Conservation (phyloP, 192 early-diverging fungal genomes). For the Backusella sp. region DNA sequence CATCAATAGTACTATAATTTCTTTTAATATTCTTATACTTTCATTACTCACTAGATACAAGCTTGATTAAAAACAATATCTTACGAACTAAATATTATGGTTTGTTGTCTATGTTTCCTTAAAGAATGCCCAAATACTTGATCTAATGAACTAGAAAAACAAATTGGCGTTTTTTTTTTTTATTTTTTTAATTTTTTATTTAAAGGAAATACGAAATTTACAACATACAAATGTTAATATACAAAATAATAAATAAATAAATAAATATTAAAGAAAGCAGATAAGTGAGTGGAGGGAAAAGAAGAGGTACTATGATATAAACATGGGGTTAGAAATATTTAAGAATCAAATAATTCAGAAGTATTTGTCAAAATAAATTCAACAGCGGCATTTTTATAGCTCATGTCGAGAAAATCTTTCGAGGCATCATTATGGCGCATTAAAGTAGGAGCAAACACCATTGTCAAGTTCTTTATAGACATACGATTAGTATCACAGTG, state of each 20-base stretch:
- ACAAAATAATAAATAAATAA: slow-evolving; percentile 3
- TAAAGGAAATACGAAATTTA: not conserved
- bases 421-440: slow-evolving; percentile 60
- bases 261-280: not conserved
- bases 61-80: not conserved
- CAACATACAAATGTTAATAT: not conserved
- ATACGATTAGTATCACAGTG: slow-evolving; percentile 76
- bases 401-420: slow-evolving; percentile 71
- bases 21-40: not conserved
- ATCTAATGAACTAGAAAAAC: not conserved
- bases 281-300: not conserved
- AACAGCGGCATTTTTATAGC: slow-evolving; percentile 65
- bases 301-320: not conserved
- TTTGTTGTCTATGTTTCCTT: not conserved
- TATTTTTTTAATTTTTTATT: not conserved
- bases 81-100: not conserved
- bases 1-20: not conserved
- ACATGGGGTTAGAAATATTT: not conserved
- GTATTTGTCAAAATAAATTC: slow-evolving; percentile 67
- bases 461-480: slow-evolving; percentile 87
- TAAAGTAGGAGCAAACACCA: slow-evolving; percentile 92
- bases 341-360: slow-evolving; percentile 21
- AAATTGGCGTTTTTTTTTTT: not conserved
- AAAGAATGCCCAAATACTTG: not conserved
- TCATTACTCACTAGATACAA: not conserved